These are phyloP conservation scores for Magnolia officinalis DNA, from an alignment of 164 flowering plant species.

Conservation along the genomic window DNA sequence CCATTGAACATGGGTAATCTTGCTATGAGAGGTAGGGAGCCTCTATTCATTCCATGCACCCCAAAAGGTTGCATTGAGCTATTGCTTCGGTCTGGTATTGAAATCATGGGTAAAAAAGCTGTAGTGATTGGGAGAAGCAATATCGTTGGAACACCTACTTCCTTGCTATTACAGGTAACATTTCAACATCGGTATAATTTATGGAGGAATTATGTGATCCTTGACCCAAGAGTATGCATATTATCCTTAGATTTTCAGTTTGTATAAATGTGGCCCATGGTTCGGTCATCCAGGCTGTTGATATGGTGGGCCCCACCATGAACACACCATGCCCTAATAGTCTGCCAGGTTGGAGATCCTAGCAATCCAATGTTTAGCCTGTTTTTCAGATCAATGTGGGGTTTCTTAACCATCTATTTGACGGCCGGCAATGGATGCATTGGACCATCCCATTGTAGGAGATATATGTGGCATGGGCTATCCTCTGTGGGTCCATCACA, in stretches of 20 bases:
- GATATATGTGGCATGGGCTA: neutral
- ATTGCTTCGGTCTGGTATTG: conserved; percentile 50
- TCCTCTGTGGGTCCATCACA: neutral
- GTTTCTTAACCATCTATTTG: neutral
- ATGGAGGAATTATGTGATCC: too few relatives aligned
- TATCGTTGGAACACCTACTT: conserved; percentile 72
- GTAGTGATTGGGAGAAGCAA: conserved; percentile 89
- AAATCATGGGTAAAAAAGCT: conserved; percentile 69
- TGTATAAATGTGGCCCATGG: neutral
- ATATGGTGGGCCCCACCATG: neutral
- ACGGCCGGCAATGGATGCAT: neutral
- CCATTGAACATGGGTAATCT: conserved; percentile 80
- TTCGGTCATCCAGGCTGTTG: neutral
- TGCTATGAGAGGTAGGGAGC: conserved; percentile 78
- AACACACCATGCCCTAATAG: neutral
- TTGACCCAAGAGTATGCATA: neutral
- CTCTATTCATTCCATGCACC: conserved; percentile 76
- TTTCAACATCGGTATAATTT: neutral
- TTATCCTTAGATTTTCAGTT: neutral
- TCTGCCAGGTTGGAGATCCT: neutral
- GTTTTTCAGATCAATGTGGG: neutral
- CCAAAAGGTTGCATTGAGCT: conserved; percentile 82
- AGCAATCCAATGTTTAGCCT: neutral
- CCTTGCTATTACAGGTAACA: conserved; percentile 70
- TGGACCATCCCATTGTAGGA: neutral